Base-by-base conservation (phyloP, 2,329 filamentous ascomycete species). In the Fusarium haematococcum region DNA sequence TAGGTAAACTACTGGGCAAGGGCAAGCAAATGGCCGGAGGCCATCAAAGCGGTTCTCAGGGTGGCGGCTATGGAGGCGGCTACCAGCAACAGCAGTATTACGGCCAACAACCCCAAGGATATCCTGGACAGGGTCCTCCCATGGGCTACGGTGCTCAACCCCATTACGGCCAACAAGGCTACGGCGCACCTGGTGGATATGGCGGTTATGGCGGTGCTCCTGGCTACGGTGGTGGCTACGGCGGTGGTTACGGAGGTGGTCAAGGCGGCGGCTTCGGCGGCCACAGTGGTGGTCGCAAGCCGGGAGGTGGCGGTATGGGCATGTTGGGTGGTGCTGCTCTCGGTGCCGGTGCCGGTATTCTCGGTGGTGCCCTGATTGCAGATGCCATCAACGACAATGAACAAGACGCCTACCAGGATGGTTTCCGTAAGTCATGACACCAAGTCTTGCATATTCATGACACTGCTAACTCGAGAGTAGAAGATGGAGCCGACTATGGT, bases 281-380 rank as follows among this genome's bases (percentile, higher is more conserved):
- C n/a, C 52, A 56, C 20, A 16, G 52, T 33, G 52, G 30, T 52
- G 71, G 71, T 7, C 86, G 84, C 69, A 86, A 86, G 77, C 75
- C 81, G 56, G 82, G 82, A 60, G 84, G 85, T 54, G 81, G 82
- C 52, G 81, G 82, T 23, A 81, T 96, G 84, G 94, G 94, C n/a
- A 87, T 89, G 69, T 90, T 88, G 2, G 94, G 94, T 57, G 94
- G 92, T 61, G 91, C 92, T 10, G 94, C 94, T 25, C 85, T 97
- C 50, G 95, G 95, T 84, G 82, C 94, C 5, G 95, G 95, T 75
- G 95, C 93, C 73, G 95, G 95, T 82, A 79, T 98, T 80, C 78
- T 98, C 1, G 95, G 95, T 76, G 95, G 95, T 65, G 89, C 91
- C 71, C 71, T 97, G 78, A 83, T 97, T 35, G 92, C 88, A 3